These are phyloP conservation scores for Cladophialophora immunda DNA, from an alignment of 2,329 filamentous ascomycete genomes.

Conservation along the genomic window DNA sequence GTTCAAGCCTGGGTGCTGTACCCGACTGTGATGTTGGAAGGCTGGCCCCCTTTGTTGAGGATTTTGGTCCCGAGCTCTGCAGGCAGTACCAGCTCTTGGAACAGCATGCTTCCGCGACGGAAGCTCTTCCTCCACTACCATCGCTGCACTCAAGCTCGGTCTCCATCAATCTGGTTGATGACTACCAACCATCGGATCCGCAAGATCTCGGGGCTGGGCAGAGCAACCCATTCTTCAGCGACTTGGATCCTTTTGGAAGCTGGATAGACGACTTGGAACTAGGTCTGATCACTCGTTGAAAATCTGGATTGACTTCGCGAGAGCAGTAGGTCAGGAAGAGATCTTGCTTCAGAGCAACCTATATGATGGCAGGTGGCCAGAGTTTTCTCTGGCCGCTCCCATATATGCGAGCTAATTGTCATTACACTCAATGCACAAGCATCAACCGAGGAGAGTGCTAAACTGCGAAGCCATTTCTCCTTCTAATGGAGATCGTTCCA, in stretches of 20 bases:
- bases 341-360: too few relatives aligned
- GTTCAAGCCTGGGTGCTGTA: constrained; percentile 3
- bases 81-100: constrained; percentile 16
- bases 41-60: constrained; percentile 22
- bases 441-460: too few relatives aligned
- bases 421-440: too few relatives aligned
- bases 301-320: too few relatives aligned
- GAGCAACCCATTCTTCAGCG: constrained; percentile 11
- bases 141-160: neutral
- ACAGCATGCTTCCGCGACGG: neutral
- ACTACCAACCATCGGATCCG: neutral
- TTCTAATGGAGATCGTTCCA: too few relatives aligned
- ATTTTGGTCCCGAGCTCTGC: constrained; percentile 27
- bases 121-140: neutral
- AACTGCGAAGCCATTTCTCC: too few relatives aligned
- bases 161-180: neutral
- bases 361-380: too few relatives aligned
- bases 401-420: too few relatives aligned
- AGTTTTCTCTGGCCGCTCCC: too few relatives aligned
- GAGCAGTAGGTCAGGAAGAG: too few relatives aligned
- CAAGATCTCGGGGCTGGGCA: neutral
- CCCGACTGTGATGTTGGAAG: constrained; percentile 2
- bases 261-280: constrained; percentile 26
- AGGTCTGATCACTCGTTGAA: neutral
- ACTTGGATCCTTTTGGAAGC: constrained; percentile 21